Evolutionary conservation across 2,329 filamentous ascomycete species (phyloP), one percentile per base, ranked within the genome.

Genomic region (Camptophora hylomeconis): DNA sequence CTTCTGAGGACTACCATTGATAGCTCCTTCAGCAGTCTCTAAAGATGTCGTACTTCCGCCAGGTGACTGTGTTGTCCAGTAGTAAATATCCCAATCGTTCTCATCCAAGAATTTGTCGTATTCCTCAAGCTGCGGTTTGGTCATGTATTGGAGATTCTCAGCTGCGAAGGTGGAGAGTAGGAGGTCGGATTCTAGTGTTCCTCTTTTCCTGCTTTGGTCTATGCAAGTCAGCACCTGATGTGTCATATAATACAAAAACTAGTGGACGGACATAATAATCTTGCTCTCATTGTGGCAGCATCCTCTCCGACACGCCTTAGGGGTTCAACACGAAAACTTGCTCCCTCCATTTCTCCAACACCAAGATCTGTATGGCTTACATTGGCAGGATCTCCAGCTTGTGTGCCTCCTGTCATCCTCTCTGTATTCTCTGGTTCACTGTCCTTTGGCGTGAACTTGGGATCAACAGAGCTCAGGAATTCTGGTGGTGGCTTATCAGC

Each of bases 51-150:
- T 60, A 4, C 69, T 59, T 9, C 36, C 46, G 8, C 35, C 46
- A 16, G 54, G 49, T 45, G 83, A 75, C 57, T 98, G 89, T 10
- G 89, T 98, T 3, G 81, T 83, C 89, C 89, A 98, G 67, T 98
- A 98, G 67, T 98, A 98, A 38, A 98, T 94, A 54, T 98, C 89
- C 89, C 89, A 98, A 62, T 98, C 89, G 57, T 98, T 98, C 61
- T 98, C 89, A 57, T 98, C 89, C 32, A 98, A 74, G 63, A 98
- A 92, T 16, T 69, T 63, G 54, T 95, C 87, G 62, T 89, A 95
- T 56, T 92, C 72, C 45, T 70, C 58, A 45, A 95, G 74, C 50
- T 92, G 80, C 28, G 65, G 56, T 5, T 63, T 55, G 1, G 69
- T 71, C 81, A 98, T 92, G 37, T 60, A 61, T 23, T 66, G 62